Percentiles rank a stretch among this genome's conserved stretches.
Conservation (phyloP, 2,329 filamentous ascomycete species). For the Cladosporium sp. region DNA sequence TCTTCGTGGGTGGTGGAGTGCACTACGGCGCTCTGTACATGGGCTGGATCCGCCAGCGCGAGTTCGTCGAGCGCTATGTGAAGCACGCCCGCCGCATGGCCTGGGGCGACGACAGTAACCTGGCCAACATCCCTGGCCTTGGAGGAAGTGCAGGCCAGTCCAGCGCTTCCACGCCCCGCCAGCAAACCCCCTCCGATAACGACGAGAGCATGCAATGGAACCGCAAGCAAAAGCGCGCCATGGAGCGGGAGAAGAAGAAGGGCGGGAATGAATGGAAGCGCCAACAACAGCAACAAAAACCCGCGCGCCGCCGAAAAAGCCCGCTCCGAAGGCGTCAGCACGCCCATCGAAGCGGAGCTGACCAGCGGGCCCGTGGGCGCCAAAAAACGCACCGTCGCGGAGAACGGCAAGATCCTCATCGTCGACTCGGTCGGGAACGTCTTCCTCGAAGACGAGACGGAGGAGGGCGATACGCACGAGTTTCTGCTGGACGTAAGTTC, state of each 20-base stretch:
- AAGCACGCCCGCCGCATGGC: slow-evolving; percentile 81
- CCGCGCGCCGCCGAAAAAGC: slow-evolving; percentile 46
- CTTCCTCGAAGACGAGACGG: slow-evolving; percentile 87
- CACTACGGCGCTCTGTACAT: slow-evolving; percentile 86
- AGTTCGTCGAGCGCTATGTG: slow-evolving; percentile 91
- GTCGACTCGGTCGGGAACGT: slow-evolving; percentile 92
- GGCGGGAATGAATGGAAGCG: slow-evolving; percentile 54
- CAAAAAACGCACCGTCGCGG: slow-evolving; percentile 82
- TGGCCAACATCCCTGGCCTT: slow-evolving; percentile 63
- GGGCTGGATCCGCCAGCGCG: slow-evolving; percentile 82
- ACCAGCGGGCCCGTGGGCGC: slow-evolving; percentile 63
- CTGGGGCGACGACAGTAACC: slow-evolving; percentile 77
- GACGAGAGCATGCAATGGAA: slow-evolving; percentile 61
- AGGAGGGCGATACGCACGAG: slow-evolving; percentile 77
- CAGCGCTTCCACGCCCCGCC: slow-evolving; percentile 18
- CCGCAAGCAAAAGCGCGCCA: slow-evolving; percentile 79
- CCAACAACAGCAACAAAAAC: no score
- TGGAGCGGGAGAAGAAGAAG: slow-evolving; percentile 79
- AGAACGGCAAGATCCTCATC: slow-evolving; percentile 93
- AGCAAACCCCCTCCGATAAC: slow-evolving; percentile 13
- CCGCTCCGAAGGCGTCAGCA: slow-evolving; percentile 47
- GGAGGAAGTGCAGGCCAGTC: slow-evolving; percentile 35
- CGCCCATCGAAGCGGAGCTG: slow-evolving; percentile 51
- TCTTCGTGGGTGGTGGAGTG: slow-evolving; percentile 75
- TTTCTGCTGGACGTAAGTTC: slow-evolving; percentile 79